Evolutionary conservation across 257 asterid genomes (phyloP), one percentile per base, ranked within the genome.

Genomic region (Plantago ovata): DNA sequence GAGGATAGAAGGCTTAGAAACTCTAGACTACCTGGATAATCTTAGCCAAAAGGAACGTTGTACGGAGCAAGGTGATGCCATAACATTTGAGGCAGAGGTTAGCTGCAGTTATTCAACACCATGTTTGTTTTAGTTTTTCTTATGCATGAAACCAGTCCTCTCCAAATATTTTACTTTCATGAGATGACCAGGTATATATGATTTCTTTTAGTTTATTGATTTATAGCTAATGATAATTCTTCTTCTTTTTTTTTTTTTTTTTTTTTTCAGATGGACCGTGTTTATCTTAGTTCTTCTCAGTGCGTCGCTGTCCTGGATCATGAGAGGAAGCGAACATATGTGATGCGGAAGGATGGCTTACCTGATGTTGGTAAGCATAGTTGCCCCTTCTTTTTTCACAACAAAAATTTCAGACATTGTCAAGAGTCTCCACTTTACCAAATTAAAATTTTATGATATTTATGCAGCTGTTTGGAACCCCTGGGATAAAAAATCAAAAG

Each of bases 61-160:
- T 60, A 89, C 99, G 6, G 99, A 88, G 76, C 97, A 88, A 66
- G 97, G 89, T 19, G 97, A 92, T 63, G 99, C 99, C 52, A 56
- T 92, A 40, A 93, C 99, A 55, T 89, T 93, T 71, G 99, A 93
- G 70, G 82, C 92, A 3, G 97, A 93, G 96, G 99, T 41, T 33
- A 36, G 46, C 43, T n/a, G n/a, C n/a, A n/a, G n/a, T n/a, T 7
- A 39, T 45, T 45, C 51, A n/a, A 20, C 19, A 1, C 21, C 9
- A 6, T 10, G 18, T 12, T 3, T 45, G 9, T 16, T 20, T 45
- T 15, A n/a, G 19, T 21, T n/a, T 45, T 12, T 45, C 3, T 6
- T 7, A 45, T 45, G 51, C 49, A 45, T 45, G 36, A 28, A 28
- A 28, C 4, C 36, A 28, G 36, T 28, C 7, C 36, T 28, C 36